Conservation (phyloP, 768 basidiomycete genomes). For the Lactarius quietus region DNA sequence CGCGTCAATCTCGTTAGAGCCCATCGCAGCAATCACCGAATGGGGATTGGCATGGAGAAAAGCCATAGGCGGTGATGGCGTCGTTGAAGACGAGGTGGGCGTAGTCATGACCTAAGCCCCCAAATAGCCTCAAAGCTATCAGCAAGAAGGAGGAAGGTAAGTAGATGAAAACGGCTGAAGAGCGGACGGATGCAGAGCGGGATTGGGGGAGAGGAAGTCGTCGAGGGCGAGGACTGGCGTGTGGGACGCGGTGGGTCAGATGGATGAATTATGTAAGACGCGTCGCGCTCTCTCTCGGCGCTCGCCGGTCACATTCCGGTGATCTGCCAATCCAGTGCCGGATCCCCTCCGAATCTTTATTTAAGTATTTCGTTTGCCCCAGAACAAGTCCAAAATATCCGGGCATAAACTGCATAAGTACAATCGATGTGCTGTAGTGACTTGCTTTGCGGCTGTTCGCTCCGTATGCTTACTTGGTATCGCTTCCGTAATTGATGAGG, state of each 20-base stretch:
- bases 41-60: constrained; percentile 48
- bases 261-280: constrained; percentile 27
- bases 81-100: constrained; percentile 77
- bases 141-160: background rate
- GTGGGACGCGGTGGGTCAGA: constrained; percentile 27
- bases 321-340: constrained; percentile 6
- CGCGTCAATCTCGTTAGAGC: constrained; percentile 39
- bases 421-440: background rate
- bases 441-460: background rate
- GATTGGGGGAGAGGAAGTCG: constrained; percentile 9
- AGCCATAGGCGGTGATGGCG: constrained; percentile 70
- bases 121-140: background rate
- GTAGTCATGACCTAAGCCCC: constrained; percentile 53
- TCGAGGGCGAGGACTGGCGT: constrained; percentile 23
- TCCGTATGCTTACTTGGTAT: background rate
- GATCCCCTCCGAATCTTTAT: constrained; percentile 12
- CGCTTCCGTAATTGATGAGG: constrained; percentile 11
- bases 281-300: constrained; percentile 26
- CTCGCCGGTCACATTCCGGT: constrained; percentile 24
- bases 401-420: background rate
- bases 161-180: background rate
- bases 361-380: background rate
- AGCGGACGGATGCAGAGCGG: constrained; percentile 7
- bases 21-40: constrained; percentile 34
- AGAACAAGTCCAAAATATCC: background rate